Percentiles rank a stretch among this genome's conserved stretches.
phyloP scores from a whole-genome alignment of 495 filamentous ascomycete species.

The Xylaria flabelliformis region DNA sequence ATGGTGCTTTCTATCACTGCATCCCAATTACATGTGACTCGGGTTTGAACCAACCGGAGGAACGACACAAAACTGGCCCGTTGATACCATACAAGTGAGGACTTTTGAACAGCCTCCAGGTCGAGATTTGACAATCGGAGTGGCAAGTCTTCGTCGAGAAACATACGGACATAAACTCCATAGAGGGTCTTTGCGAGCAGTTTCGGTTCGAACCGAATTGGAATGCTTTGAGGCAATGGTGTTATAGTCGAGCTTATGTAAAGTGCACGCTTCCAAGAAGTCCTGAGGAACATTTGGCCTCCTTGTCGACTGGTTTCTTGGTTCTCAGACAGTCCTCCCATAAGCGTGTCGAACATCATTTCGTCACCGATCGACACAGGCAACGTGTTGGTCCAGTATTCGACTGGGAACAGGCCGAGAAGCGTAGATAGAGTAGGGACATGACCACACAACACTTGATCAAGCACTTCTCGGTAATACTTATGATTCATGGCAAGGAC shows the following conservation, averaged over 20 bases:
- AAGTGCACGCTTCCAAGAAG: conserved; percentile 34
- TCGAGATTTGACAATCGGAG: neutral
- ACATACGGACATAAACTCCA: conserved; percentile 37
- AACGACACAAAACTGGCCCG: conserved; percentile 48
- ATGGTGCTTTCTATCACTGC: conserved; percentile 30
- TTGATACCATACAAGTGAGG: conserved; percentile 36
- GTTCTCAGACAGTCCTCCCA: neutral
- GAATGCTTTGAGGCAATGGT: neutral
- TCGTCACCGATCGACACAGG: conserved; percentile 43
- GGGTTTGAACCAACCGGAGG: conserved; percentile 33
- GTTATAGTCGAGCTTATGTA: conserved; percentile 18
- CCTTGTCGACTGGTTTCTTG: no score
- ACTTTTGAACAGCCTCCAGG: neutral
- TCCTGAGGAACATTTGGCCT: conserved; percentile 32
- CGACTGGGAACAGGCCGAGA: conserved; percentile 54
- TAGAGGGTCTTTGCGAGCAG: conserved; percentile 25
- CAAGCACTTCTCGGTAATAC: conserved; percentile 31
- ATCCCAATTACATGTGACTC: conserved; percentile 30
- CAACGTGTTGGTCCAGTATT: conserved; percentile 58
- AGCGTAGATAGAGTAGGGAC: conserved; percentile 54
- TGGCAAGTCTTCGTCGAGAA: conserved; percentile 27
- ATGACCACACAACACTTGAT: conserved; percentile 49
- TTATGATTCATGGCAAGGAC: conserved; percentile 35
- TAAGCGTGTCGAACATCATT: conserved; percentile 12
- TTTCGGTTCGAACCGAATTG: conserved; percentile 12